Base-by-base conservation (phyloP, 1,284 basidiomycete genomes). In the Trichosporon sp. region DNA sequence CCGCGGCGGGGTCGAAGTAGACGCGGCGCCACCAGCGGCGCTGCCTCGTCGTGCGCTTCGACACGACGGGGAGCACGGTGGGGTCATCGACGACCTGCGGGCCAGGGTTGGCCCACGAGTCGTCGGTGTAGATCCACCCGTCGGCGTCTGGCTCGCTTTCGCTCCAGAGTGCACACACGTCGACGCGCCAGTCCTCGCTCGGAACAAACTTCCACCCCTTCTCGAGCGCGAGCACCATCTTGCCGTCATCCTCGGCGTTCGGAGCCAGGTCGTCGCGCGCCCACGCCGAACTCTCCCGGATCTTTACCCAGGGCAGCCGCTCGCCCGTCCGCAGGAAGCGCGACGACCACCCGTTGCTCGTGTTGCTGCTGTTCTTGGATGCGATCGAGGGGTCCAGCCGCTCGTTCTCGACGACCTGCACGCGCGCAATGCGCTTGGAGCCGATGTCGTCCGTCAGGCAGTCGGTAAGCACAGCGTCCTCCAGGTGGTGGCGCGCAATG, bases 361-460 rank as follows among this genome's bases (percentile, higher is more conserved):
- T 51, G 1, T 63, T 32, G 9, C 65, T 64, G 2, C 42, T 38
- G 12, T 67, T 65, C 65, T 75, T 76, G 38, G 73, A 68, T 12
- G 73, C 74, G 1, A 77, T 60, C 13, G 72, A 65, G 2, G 81
- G 79, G 65, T 83, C 82, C 23, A 83, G 70, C 9, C 82, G 73
- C 69, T 83, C 80, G 66, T 83, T 82, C 72, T 83, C 82, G 77
- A 78, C 82, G 42, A 82, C 82, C 68, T 80, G 74, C 3, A 83
- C 81, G 51, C 76, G 72, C 0, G 72, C 38, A 9, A 83, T 75
- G 7, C 71, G 68, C 27, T 73, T 69, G 3, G 70, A 69, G 2
- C 78, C 79, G 13, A 82, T 73, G 4, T 73, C 66, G 67, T 82
- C 80, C 15, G 73, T 70, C 3, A 83, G 72, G 9, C 70, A 70